A percentile compares a stretch with the other conserved stretches of the same genome.
These are phyloP conservation scores for Schizochytrium sp. DNA, from an alignment of 108 stramenopile species.

Conservation along the genomic window DNA sequence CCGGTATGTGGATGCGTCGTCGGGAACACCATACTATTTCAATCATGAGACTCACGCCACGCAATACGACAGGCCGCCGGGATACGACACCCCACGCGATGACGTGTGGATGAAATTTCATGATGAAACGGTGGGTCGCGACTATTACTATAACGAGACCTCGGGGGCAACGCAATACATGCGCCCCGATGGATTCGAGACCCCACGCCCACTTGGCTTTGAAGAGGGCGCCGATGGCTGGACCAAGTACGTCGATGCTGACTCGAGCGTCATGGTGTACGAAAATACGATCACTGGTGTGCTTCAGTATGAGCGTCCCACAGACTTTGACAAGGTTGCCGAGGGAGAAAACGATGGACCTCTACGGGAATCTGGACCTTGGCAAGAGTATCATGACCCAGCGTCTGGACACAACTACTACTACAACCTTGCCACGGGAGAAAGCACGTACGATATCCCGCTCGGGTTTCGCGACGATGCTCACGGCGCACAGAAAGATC, in stretches of 20 bases:
- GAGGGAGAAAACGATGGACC: not conserved
- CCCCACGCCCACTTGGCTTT: not conserved
- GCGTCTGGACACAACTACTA: not conserved
- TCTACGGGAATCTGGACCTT: not conserved
- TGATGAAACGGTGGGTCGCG: not conserved
- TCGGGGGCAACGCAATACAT: not conserved
- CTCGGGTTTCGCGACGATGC: not conserved
- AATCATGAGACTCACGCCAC: not conserved
- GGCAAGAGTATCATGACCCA: not conserved
- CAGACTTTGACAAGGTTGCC: not conserved
- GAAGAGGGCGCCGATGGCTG: not conserved
- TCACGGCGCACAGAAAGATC: not conserved
- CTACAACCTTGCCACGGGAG: not conserved
- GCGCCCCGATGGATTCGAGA: conserved; percentile 14
- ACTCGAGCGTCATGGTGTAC: not conserved
- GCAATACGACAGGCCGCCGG: conserved; percentile 8
- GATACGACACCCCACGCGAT: not conserved
- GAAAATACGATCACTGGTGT: not conserved
- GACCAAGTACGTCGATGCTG: not conserved
- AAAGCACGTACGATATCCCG: conserved; percentile 16
- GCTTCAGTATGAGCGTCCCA: not conserved
- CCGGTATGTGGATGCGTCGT: not conserved
- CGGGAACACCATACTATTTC: not conserved
- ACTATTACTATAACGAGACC: conserved; percentile 2
- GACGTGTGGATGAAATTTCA: not conserved